Evolutionary conservation across 768 basidiomycete genomes (phyloP).

Genomic region (Trametes cubensis): DNA sequence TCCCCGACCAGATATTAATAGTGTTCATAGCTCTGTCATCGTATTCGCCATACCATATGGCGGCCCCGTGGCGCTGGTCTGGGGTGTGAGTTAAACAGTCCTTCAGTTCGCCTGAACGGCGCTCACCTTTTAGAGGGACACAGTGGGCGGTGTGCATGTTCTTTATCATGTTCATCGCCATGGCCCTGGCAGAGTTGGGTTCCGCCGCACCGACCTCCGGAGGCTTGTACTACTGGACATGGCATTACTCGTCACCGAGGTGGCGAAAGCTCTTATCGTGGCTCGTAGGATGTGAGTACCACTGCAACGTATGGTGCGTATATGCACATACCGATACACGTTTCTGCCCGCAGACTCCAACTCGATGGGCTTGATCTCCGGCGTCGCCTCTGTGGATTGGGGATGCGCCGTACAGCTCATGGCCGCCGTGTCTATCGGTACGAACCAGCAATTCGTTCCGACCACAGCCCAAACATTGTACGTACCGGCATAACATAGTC

Average conservation of each 20-base stretch:
- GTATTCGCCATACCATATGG: conserved; percentile 65
- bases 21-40: conserved; percentile 41
- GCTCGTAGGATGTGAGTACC: conserved; percentile 42
- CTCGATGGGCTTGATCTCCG: conserved; percentile 41
- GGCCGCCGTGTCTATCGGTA: conserved; percentile 41
- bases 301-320: no score
- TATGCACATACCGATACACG: no score
- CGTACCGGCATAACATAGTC: background rate
- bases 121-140: background rate
- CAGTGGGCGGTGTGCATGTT: conserved; percentile 39
- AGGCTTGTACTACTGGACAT: conserved; percentile 43
- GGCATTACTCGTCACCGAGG: conserved; percentile 32
- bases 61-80: conserved; percentile 68
- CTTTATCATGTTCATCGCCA: conserved; percentile 38
- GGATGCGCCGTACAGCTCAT: conserved; percentile 42
- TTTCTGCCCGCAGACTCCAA: conserved; percentile 31
- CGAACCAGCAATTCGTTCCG: conserved; percentile 30
- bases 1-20: background rate
- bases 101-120: background rate
- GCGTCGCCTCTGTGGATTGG: conserved; percentile 41
- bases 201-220: conserved; percentile 41
- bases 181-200: conserved; percentile 40
- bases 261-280: conserved; percentile 42
- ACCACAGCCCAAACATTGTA: conserved; percentile 35
- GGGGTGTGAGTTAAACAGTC: conserved; percentile 50